Evolutionary conservation across 2,329 filamentous ascomycete genomes (phyloP).

Genomic region (Epicoccum sorghinum): DNA sequence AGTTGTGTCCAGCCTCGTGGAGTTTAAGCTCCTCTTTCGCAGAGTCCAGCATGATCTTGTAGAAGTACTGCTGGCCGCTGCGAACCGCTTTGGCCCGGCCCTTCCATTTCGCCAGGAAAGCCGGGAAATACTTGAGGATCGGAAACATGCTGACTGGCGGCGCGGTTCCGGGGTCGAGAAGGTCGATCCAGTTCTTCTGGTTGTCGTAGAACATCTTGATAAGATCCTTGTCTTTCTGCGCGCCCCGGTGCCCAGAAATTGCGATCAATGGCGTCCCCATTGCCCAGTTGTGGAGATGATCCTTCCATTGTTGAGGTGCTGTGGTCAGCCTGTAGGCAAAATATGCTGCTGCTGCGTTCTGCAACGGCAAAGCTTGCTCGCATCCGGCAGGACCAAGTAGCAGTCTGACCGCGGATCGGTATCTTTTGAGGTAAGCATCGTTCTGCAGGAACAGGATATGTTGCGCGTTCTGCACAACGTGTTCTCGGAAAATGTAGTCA

Average conservation of each 20-base stretch:
- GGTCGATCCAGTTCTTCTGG: slow-evolving; percentile 7
- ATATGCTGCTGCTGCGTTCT: slow-evolving; percentile 47
- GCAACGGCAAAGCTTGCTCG: slow-evolving; percentile 45
- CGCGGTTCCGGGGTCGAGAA: not conserved
- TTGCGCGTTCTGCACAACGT: slow-evolving; percentile 46
- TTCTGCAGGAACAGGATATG: not conserved
- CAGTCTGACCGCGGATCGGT: not conserved
- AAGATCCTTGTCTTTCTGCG: slow-evolving; percentile 2
- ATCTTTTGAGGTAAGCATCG: not conserved
- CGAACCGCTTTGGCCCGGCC: not conserved
- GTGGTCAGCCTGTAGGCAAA: slow-evolving; percentile 27
- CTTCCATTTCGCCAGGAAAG: slow-evolving; percentile 1
- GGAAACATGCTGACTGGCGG: slow-evolving; percentile 9
- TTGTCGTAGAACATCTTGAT: slow-evolving; percentile 6
- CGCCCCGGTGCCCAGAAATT: slow-evolving; percentile 6
- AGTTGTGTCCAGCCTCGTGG: not conserved
- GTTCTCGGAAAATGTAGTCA: slow-evolving; percentile 20
- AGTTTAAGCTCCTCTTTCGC: slow-evolving; percentile 2
- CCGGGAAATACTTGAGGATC: slow-evolving; percentile 2
- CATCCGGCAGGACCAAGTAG: slow-evolving; percentile 38
- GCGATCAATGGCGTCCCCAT: slow-evolving; percentile 3
- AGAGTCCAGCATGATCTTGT: slow-evolving; percentile 3
- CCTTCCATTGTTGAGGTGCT: slow-evolving; percentile 35
- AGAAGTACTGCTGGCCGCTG: slow-evolving; percentile 1
- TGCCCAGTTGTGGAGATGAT: slow-evolving; percentile 6